Evolutionary conservation across 345 rosid genomes (phyloP).

Genomic region (Lepidium aucheri): DNA sequence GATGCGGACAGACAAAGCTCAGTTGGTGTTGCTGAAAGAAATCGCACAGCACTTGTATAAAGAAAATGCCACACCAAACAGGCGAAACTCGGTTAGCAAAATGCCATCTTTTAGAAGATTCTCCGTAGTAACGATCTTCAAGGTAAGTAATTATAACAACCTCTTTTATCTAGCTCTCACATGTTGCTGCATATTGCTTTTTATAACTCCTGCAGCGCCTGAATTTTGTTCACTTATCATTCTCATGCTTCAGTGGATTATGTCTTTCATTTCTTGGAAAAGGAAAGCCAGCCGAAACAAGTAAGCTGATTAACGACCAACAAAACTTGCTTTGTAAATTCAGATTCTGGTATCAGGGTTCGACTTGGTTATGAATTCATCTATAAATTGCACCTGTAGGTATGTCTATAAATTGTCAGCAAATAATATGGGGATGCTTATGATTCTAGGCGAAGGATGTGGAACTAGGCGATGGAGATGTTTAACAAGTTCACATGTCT

Average conservation of each 20-base stretch:
- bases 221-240: not conserved
- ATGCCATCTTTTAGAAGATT: slow-evolving; percentile 36
- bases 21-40: slow-evolving; percentile 74
- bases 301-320: slow-evolving; percentile 36
- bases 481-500: too few species aligned
- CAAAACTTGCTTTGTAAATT: not conserved
- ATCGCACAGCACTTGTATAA: slow-evolving; percentile 76
- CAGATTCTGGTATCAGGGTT: not conserved
- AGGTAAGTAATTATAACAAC: slow-evolving; percentile 37
- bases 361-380: not conserved
- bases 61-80: slow-evolving; percentile 50
- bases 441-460: slow-evolving; percentile 56
- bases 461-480: too few species aligned
- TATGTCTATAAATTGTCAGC: slow-evolving; percentile 52
- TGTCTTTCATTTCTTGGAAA: slow-evolving; percentile 76
- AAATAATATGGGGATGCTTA: slow-evolving; percentile 66
- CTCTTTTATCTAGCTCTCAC: not conserved
- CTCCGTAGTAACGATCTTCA: slow-evolving; percentile 50
- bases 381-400: slow-evolving; percentile 29
- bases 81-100: slow-evolving; percentile 35
- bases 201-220: not conserved
- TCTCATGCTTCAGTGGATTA: slow-evolving; percentile 57
- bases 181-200: not conserved
- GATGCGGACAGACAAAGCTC: slow-evolving; percentile 91
- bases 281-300: slow-evolving; percentile 68